Percentiles rank a stretch among this genome's conserved stretches.
Conservation (phyloP, 257 asterid species). For the Plantago ovata region DNA sequence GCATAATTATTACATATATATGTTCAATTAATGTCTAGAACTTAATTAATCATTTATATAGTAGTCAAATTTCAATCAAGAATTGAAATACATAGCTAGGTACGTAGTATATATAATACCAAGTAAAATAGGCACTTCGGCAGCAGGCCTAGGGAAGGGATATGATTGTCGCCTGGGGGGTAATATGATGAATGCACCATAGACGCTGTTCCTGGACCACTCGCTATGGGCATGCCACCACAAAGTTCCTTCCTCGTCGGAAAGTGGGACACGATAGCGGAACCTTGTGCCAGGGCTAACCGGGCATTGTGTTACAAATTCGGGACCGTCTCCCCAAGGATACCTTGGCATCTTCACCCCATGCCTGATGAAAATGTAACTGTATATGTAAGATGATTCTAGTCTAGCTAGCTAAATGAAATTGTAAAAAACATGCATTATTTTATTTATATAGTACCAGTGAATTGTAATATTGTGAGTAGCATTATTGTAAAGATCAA, state of each 20-base stretch:
- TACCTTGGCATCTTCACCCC: slow-evolving; percentile 53
- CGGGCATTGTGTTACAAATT: slow-evolving; percentile 50
- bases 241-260: slow-evolving; percentile 51
- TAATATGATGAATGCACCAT: slow-evolving; percentile 40
- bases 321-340: slow-evolving; percentile 65
- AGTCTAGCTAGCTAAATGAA: no score
- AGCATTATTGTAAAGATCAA: slow-evolving; percentile 32
- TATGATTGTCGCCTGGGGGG: slow-evolving; percentile 26
- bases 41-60: no score
- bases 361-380: slow-evolving; percentile 50
- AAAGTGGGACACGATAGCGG: slow-evolving; percentile 33
- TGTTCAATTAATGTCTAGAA: no score
- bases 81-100: no score
- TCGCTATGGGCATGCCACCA: slow-evolving; percentile 74
- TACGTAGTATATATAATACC: slow-evolving; percentile 21
- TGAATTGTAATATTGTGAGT: slow-evolving; percentile 34
- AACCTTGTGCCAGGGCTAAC: slow-evolving; percentile 40
- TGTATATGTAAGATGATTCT: no score
- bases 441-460: slow-evolving; percentile 17
- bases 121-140: slow-evolving; percentile 40
- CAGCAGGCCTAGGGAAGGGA: slow-evolving; percentile 41
- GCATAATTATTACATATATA: no score
- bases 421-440: no score
- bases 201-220: slow-evolving; percentile 49
- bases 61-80: no score